Percentiles rank a stretch among this genome's conserved stretches.
Conservation (phyloP, 2,329 filamentous ascomycete genomes). For the Fusarium sp. region DNA sequence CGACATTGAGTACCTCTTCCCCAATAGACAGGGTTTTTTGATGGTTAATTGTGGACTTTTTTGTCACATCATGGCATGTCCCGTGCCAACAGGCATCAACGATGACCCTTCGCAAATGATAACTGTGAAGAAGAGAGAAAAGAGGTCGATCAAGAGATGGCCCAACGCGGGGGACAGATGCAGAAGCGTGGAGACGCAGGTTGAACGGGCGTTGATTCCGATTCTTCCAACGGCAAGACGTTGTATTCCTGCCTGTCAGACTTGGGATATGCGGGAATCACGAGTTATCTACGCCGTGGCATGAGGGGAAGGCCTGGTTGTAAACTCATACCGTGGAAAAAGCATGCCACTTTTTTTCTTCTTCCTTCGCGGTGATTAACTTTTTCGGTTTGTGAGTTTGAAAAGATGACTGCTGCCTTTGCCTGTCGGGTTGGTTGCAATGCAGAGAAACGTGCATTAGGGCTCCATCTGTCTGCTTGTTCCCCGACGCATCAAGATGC, state of each 20-base stretch:
- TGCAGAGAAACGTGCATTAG: constrained; percentile 8
- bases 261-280: constrained; percentile 9
- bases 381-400: background rate
- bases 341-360: constrained; percentile 9
- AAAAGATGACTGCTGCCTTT: constrained; percentile 1
- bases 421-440: constrained; percentile 1
- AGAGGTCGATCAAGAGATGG: background rate
- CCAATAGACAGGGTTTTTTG: background rate
- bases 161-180: background rate
- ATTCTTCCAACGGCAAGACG: background rate
- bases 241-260: constrained; percentile 2
- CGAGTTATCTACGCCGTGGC: constrained; percentile 6
- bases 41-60: background rate
- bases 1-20: background rate
- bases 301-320: constrained; percentile 1
- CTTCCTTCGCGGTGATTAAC: background rate
- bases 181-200: background rate
- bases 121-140: too few species aligned
- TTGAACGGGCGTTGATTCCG: background rate
- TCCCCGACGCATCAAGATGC: background rate
- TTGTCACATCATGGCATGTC: background rate
- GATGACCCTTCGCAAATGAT: background rate
- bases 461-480: constrained; percentile 2
- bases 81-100: background rate
- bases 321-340: background rate